Evolutionary conservation across 1,284 basidiomycete genomes (phyloP), one percentile per base, ranked within the genome.

Genomic region (Phaffia rhodozyma): DNA sequence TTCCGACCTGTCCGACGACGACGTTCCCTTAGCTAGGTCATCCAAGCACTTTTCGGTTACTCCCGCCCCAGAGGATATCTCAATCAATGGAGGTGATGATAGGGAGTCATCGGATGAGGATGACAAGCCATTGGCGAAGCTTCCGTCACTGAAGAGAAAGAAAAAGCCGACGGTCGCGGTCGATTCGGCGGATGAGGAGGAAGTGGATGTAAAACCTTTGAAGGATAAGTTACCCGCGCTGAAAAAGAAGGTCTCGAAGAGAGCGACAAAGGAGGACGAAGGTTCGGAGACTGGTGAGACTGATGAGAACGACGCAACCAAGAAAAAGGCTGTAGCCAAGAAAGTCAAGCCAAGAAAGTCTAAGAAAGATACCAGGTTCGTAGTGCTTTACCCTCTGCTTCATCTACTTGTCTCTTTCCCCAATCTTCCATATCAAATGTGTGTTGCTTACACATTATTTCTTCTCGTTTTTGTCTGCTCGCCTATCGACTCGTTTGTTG

Each of bases 121-220:
- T 71, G 84, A 87, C 72, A 78, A 79, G 70, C 82, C 84, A 16
- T 79, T 86, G 53, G 81, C 79, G n/a, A 74, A 77, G 51, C 77
- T 78, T 67, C 59, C 74, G 59, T 62, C 69, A 60, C 66, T 73
- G 63, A 79, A 78, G 32, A 63, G 76, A 68, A 71, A 69, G 54
- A 53, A 66, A 16, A 66, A 63, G 55, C 47, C 60, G 43, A 56
- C 66, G 54, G 57, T 43, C 56, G 67, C 71, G 47, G 67, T 79
- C 80, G 43, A 83, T 80, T 77, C 86, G 85, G 80, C 58, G 25
- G 63, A 59, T 18, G 60, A 65, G 66, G 63, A 49, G 58, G 65
- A 29, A 59, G 65, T 58, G 4, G 61, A 60, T 48, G 61, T 60
- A 27, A 48, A 60, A 51, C 55, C 55, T 68, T 69, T 34, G 68